Evolutionary conservation across 768 basidiomycete genomes (phyloP), one percentile per base, ranked within the genome.

Genomic region (Collybiopsis luxurians): DNA sequence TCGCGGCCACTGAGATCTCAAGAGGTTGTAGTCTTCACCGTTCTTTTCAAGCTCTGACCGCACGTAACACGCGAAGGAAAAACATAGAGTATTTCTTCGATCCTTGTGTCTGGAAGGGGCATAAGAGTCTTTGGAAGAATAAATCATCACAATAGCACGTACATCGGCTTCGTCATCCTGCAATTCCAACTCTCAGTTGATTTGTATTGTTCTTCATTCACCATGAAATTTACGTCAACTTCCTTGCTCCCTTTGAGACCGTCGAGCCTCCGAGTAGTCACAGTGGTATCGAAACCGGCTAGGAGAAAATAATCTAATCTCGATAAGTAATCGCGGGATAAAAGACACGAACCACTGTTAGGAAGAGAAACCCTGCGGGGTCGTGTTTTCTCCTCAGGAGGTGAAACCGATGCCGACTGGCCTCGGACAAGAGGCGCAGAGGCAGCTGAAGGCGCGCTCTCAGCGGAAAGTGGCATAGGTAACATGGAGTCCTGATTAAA

Each of bases 1-100:
- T 31, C 21, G 46, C 2, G 83, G 83, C 83, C 83, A 85, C 28
- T 63, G 66, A 24, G 76, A 76, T 4, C 66, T 59, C 2, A 71
- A 54, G 7, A 1, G 31, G 30, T 28, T 54, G 53, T 45, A 53
- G 19, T 47, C 34, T 55, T 28, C 13, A 19, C 21, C 11, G 19
- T 47, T 47, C 23, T 47, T 31, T 19, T 23, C 45, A 24, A 55
- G 11, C 7, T 55, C 54, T 24, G 24, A n/a, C 15, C 36, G 27
- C 12, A 31, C n/a, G 27, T 55, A 55, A 39, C 54, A 55, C 10
- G 45, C 54, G 10, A 55, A 27, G 21, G 54, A 55, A n/a, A 55
- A 21, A 34, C 54, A 55, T 31, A 45, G 43, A 7, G 54, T 51
- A 10, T 39, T 13, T 17, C 15, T n/a, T 38, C 26, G 21, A 15